Evolutionary conservation across 805 yeast species (phyloP).

Genomic region (Ogataea allantospora): DNA sequence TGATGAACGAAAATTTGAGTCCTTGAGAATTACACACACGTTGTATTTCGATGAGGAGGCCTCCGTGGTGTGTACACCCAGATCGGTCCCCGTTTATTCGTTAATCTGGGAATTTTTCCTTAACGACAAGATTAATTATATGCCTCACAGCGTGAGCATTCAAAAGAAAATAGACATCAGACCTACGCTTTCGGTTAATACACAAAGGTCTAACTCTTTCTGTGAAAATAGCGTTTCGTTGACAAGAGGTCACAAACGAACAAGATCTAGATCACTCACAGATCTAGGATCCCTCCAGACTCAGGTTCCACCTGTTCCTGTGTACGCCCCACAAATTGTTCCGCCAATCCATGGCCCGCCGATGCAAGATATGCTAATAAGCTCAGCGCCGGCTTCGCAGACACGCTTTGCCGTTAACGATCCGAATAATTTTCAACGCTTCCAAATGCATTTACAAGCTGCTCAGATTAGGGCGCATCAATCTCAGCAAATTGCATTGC

Average conservation of each 20-base stretch:
- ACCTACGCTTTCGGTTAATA: slow-evolving; percentile 1
- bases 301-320: slow-evolving; percentile 4
- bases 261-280: slow-evolving; percentile 36
- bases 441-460: slow-evolving; percentile 22
- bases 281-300: slow-evolving; percentile 27
- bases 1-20: slow-evolving; percentile 20
- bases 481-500: slow-evolving; percentile 20
- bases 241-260: slow-evolving; percentile 33
- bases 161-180: slow-evolving; percentile 2
- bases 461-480: slow-evolving; percentile 23
- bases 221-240: not conserved
- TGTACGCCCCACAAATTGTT: slow-evolving; percentile 3
- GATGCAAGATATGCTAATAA: slow-evolving; percentile 8
- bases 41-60: slow-evolving; percentile 31
- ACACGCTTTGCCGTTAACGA: slow-evolving; percentile 18
- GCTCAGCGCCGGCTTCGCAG: slow-evolving; percentile 27
- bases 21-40: slow-evolving; percentile 29
- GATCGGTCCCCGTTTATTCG: slow-evolving; percentile 25
- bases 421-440: slow-evolving; percentile 14
- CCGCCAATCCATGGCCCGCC: not conserved
- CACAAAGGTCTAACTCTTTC: slow-evolving; percentile 6
- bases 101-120: slow-evolving; percentile 34
- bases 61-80: slow-evolving; percentile 14
- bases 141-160: slow-evolving; percentile 29
- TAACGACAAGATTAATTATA: slow-evolving; percentile 17